These are phyloP conservation scores for Hibiscus trionum DNA, from an alignment of 345 rosid species.

Conservation along the genomic window DNA sequence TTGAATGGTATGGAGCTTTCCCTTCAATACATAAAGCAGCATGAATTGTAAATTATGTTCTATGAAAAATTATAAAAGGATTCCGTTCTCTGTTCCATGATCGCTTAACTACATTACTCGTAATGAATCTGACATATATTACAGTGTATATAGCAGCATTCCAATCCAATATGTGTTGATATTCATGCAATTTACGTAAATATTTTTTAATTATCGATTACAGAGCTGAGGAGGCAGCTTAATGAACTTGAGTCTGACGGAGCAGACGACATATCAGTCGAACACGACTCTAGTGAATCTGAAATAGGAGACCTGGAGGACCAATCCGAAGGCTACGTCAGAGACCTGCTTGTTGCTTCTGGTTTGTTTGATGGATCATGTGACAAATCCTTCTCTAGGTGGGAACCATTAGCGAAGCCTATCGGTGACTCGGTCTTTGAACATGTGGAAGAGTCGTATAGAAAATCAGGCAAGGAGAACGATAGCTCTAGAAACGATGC, in stretches of 20 bases:
- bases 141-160: not conserved
- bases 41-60: not conserved
- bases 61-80: not conserved
- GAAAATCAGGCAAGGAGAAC: conserved; percentile 25
- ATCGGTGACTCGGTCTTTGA: conserved; percentile 48
- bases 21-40: not conserved
- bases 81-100: not conserved
- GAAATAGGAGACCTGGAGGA: conserved; percentile 45
- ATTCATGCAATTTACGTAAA: conserved; percentile 13
- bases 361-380: conserved; percentile 55
- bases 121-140: not conserved
- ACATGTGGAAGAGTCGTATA: conserved; percentile 43
- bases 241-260: conserved; percentile 47
- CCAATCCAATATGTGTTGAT: not conserved
- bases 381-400: conserved; percentile 29
- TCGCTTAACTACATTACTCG: not conserved
- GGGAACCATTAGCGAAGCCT: conserved; percentile 47
- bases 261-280: conserved; percentile 27
- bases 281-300: conserved; percentile 30
- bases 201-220: conserved; percentile 8
- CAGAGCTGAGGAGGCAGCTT: conserved; percentile 65
- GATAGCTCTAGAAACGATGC: conserved; percentile 2
- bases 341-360: conserved; percentile 74
- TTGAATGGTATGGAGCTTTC: not conserved
- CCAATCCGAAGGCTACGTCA: conserved; percentile 47